phyloP scores from a whole-genome alignment of 495 filamentous ascomycete genomes.

The Aspergillus leporis region DNA sequence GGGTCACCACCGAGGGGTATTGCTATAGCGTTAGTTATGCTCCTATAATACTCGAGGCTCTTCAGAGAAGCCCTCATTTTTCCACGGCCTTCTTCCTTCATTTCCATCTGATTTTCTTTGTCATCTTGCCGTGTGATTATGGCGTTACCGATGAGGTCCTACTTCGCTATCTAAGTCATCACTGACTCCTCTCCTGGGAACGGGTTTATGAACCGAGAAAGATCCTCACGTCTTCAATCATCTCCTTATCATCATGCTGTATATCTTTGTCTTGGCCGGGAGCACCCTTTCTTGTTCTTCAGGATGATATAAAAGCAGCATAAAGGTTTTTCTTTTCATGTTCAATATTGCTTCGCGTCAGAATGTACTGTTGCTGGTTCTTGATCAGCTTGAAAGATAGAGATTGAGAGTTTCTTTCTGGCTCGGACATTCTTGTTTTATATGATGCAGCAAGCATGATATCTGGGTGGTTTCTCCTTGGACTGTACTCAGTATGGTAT shows the following conservation, averaged over 20 bases:
- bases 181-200: slow-evolving; percentile 16
- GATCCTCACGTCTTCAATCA: slow-evolving; percentile 16
- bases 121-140: slow-evolving; percentile 6
- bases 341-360: too few relatives aligned
- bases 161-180: slow-evolving; percentile 6
- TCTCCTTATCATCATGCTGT: neutral
- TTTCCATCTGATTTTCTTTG: slow-evolving; percentile 10
- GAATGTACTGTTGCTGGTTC: neutral
- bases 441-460: neutral
- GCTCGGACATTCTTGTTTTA: neutral
- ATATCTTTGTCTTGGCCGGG: neutral
- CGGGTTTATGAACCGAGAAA: slow-evolving; percentile 25
- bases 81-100: slow-evolving; percentile 4
- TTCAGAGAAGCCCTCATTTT: neutral
- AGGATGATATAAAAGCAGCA: neutral
- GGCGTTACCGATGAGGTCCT: slow-evolving; percentile 20
- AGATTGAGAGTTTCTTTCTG: neutral
- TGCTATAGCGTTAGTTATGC: slow-evolving; percentile 20
- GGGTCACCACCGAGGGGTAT: slow-evolving; percentile 10
- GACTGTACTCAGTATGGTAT: neutral
- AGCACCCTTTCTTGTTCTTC: neutral
- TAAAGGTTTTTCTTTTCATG: too few relatives aligned
- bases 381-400: neutral
- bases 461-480: neutral
- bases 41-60: neutral